phyloP scores from a whole-genome alignment of 352 stramenopile species.

The Phytophthora brassicae region DNA sequence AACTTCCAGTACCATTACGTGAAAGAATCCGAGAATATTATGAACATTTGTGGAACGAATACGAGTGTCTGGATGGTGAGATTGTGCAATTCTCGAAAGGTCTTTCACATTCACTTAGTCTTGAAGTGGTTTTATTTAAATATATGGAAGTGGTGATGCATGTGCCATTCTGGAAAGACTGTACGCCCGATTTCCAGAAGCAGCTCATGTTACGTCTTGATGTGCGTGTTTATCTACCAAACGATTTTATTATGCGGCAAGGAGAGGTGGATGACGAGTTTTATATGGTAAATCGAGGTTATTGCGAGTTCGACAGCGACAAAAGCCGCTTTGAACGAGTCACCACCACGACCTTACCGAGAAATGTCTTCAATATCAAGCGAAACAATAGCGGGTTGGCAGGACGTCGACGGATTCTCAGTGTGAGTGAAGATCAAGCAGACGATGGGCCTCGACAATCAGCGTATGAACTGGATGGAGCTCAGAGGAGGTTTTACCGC shows the following conservation, averaged over 20 bases:
- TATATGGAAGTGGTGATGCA: constrained; percentile 67
- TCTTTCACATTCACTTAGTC: constrained; percentile 51
- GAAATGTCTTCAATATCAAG: constrained; percentile 2
- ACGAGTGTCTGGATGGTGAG: constrained; percentile 62
- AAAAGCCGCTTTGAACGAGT: constrained; percentile 37
- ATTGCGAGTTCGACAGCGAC: constrained; percentile 43
- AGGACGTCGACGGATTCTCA: constrained; percentile 5
- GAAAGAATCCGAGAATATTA: constrained; percentile 72
- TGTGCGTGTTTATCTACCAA: constrained; percentile 67
- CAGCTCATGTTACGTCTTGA: constrained; percentile 56
- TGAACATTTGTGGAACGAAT: constrained; percentile 62
- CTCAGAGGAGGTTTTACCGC: constrained; percentile 21
- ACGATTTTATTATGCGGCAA: constrained; percentile 71
- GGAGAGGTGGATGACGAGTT: constrained; percentile 62
- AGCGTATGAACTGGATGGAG: constrained; percentile 25
- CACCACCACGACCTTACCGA: constrained; percentile 10
- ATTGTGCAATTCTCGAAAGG: constrained; percentile 54
- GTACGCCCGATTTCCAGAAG: constrained; percentile 64
- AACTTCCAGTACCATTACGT: constrained; percentile 45
- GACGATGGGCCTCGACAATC: constrained; percentile 18
- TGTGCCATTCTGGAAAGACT: constrained; percentile 58
- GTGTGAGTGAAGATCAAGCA: neutral
- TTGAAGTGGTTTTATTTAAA: constrained; percentile 63
- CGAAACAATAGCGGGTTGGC: constrained; percentile 11
- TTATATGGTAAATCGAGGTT: constrained; percentile 71